Evolutionary conservation across 129 eudicot species (phyloP).

Genomic region (Tanacetum coccineum): DNA sequence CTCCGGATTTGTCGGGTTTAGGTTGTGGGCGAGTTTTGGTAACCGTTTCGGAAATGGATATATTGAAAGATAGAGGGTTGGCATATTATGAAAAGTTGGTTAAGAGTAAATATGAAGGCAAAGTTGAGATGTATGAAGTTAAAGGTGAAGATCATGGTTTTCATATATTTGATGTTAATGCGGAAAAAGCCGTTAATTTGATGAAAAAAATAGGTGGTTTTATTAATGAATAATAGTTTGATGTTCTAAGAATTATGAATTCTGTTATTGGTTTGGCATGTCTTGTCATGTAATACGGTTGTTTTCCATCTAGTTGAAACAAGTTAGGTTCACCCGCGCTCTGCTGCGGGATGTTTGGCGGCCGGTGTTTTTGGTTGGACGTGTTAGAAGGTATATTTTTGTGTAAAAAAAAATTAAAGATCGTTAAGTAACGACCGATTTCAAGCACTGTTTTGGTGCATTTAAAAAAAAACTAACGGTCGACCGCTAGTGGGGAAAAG

Average conservation of each 20-base stretch:
- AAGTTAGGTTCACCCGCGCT: no score
- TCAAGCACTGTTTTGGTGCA: no score
- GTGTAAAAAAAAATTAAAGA: no score
- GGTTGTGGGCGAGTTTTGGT: conserved; percentile 47
- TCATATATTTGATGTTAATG: conserved; percentile 54
- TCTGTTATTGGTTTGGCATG: not conserved
- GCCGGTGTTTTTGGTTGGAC: no score
- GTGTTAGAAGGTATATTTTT: no score
- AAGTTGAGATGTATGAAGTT: conserved; percentile 47
- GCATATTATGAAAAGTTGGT: conserved; percentile 37
- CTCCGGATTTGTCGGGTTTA: conserved; percentile 45
- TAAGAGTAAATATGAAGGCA: conserved; percentile 59
- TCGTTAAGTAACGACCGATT: no score
- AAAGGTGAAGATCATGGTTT: conserved; percentile 72
- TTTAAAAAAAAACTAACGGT: no score
- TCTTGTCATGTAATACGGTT: not conserved
- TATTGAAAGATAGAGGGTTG: conserved; percentile 59
- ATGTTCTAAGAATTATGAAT: not conserved
- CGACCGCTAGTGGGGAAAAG: no score
- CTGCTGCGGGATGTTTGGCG: no score
- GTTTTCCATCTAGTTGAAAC: conserved; percentile 12
- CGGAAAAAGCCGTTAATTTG: conserved; percentile 47
- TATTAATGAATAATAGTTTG: conserved; percentile 31
- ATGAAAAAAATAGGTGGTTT: conserved; percentile 48
- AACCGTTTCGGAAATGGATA: conserved; percentile 57